Conservation (phyloP, 345 rosid genomes). For the Moricandia arvensis region DNA sequence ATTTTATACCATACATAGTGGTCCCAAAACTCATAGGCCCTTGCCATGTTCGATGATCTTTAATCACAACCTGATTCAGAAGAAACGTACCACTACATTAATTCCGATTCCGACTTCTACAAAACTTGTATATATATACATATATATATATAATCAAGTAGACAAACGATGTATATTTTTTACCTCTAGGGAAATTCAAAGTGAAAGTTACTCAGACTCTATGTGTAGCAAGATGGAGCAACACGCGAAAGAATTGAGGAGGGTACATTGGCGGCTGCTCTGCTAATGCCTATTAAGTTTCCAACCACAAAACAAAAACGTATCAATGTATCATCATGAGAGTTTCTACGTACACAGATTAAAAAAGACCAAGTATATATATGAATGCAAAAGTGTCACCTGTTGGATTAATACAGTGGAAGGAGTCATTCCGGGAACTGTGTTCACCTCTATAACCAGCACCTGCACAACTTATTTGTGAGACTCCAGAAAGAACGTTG, state of each 20-base stretch:
- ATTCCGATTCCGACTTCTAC: neutral
- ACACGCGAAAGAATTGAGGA: conserved; percentile 70
- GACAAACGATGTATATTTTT: neutral
- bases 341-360: neutral
- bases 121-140: neutral
- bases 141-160: neutral
- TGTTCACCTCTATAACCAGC: conserved; percentile 82
- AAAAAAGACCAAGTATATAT: neutral
- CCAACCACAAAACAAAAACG: conserved; percentile 12
- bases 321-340: neutral
- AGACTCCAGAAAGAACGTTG: neutral
- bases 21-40: conserved; percentile 7
- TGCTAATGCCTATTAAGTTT: conserved; percentile 62
- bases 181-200: neutral
- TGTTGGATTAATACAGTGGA: conserved; percentile 92
- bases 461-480: conserved; percentile 47
- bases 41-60: neutral
- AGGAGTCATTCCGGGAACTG: conserved; percentile 97
- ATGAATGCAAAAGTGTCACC: conserved; percentile 43
- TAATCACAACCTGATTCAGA: neutral
- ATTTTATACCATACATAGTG: neutral
- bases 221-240: conserved; percentile 74
- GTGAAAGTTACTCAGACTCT: neutral
- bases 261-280: conserved; percentile 87
- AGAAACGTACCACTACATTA: neutral